phyloP scores from a whole-genome alignment of 1,284 basidiomycete species.

The Chalciporus piperatoides region DNA sequence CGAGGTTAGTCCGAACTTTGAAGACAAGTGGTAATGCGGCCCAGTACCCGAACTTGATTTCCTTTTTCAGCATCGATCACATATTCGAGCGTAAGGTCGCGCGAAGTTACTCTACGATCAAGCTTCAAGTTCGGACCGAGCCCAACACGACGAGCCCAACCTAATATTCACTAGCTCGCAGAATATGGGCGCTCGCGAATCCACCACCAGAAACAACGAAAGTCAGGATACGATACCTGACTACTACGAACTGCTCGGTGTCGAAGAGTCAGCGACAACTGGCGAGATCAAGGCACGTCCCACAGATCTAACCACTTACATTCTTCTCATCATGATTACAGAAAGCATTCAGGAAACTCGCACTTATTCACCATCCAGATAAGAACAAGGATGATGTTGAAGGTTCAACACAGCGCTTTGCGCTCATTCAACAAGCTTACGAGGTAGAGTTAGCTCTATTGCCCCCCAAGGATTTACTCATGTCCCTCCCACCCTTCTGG shows the following conservation, averaged over 20 bases:
- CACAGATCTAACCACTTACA: neutral
- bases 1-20: too few relatives aligned
- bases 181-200: conserved; percentile 69
- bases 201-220: conserved; percentile 41
- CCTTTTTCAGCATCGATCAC: conserved; percentile 18
- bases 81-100: neutral
- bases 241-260: conserved; percentile 79
- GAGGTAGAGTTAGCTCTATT: conserved; percentile 53
- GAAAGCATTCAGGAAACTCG: conserved; percentile 80
- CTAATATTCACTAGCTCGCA: neutral
- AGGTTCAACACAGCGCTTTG: conserved; percentile 85
- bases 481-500: neutral
- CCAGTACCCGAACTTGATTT: neutral
- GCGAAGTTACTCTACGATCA: too few relatives aligned
- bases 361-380: conserved; percentile 86
- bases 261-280: conserved; percentile 75
- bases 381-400: conserved; percentile 84
- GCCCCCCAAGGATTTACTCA: conserved; percentile 1
- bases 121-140: neutral
- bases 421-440: conserved; percentile 89
- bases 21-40: too few relatives aligned
- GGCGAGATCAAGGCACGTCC: conserved; percentile 81
- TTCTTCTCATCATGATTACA: conserved; percentile 30
- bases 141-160: neutral
- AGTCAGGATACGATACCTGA: conserved; percentile 42